phyloP scores from a whole-genome alignment of 768 basidiomycete species.

The Auricularia auricula-judae region DNA sequence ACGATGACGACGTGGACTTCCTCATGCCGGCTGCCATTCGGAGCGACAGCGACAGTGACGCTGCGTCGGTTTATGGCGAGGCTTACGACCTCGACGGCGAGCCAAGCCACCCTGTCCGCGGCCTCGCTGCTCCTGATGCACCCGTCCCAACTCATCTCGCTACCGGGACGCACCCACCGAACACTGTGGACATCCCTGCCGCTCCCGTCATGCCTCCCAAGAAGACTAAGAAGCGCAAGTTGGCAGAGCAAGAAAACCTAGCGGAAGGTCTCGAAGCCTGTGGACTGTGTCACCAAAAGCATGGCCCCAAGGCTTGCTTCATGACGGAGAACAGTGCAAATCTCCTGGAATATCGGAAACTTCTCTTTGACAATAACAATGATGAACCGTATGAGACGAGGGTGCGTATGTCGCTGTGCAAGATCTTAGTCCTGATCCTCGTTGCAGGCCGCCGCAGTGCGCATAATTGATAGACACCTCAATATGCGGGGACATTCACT shows the following conservation, averaged over 20 bases:
- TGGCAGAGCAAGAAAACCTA: neutral
- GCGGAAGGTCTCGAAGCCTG: constrained; percentile 24
- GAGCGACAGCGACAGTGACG: constrained; percentile 3
- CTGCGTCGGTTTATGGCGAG: neutral
- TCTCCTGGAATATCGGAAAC: constrained; percentile 56
- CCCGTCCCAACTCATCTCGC: neutral
- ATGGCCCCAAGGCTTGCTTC: constrained; percentile 39
- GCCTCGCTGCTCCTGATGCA: neutral
- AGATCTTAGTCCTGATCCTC: constrained; percentile 6
- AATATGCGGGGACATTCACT: constrained; percentile 45
- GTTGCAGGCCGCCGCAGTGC: constrained; percentile 49
- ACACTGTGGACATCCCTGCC: neutral
- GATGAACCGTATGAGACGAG: constrained; percentile 58
- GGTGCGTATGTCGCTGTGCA: constrained; percentile 26
- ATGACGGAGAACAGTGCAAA: constrained; percentile 61
- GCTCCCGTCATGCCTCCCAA: neutral
- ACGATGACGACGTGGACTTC: constrained; percentile 13
- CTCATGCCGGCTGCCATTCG: constrained; percentile 1
- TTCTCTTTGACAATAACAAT: constrained; percentile 50
- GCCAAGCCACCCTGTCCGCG: neutral
- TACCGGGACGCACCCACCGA: neutral
- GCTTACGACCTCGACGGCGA: constrained; percentile 5
- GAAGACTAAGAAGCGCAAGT: neutral
- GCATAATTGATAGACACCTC: constrained; percentile 58
- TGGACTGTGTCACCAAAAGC: constrained; percentile 48